These are phyloP conservation scores for Rutstroemia sp. DNA, from an alignment of 2,329 filamentous ascomycete species.

Conservation along the genomic window DNA sequence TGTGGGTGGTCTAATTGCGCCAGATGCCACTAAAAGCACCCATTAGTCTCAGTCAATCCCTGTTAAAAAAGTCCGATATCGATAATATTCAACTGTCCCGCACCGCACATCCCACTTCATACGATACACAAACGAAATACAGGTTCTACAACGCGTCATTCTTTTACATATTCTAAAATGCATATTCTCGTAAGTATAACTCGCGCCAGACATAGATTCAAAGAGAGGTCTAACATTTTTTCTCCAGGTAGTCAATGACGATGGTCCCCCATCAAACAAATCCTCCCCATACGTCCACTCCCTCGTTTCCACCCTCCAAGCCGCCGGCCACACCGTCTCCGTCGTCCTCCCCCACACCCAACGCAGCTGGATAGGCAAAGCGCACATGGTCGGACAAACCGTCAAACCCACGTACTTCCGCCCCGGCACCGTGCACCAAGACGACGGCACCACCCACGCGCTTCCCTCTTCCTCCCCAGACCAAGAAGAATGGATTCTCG, in stretches of 20 bases:
- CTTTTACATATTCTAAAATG: slow-evolving; percentile 29
- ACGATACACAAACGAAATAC: not conserved
- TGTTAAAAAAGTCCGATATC: slow-evolving; percentile 4
- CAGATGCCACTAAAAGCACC: not conserved
- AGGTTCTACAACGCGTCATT: not conserved
- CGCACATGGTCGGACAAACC: slow-evolving; percentile 86
- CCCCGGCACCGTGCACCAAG: slow-evolving; percentile 50
- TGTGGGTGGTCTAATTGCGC: not conserved
- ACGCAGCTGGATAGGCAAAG: slow-evolving; percentile 97
- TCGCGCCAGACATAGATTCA: not conserved
- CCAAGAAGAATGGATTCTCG: slow-evolving; percentile 72
- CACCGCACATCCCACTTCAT: slow-evolving; percentile 2
- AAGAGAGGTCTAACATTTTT: not conserved
- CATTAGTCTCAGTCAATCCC: not conserved
- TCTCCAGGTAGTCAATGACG: slow-evolving; percentile 60
- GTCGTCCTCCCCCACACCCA: slow-evolving; percentile 88
- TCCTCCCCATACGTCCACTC: slow-evolving; percentile 77
- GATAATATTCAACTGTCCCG: slow-evolving; percentile 3
- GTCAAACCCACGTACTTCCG: slow-evolving; percentile 81
- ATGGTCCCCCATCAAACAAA: slow-evolving; percentile 70
- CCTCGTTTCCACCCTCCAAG: slow-evolving; percentile 62
- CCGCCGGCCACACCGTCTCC: slow-evolving; percentile 76
- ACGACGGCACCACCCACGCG: slow-evolving; percentile 60
- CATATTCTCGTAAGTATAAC: slow-evolving; percentile 40
- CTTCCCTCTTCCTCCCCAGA: slow-evolving; percentile 43